Conservation (phyloP, 2,329 filamentous ascomycete genomes). For the Fusarium tanahbumbuense region DNA sequence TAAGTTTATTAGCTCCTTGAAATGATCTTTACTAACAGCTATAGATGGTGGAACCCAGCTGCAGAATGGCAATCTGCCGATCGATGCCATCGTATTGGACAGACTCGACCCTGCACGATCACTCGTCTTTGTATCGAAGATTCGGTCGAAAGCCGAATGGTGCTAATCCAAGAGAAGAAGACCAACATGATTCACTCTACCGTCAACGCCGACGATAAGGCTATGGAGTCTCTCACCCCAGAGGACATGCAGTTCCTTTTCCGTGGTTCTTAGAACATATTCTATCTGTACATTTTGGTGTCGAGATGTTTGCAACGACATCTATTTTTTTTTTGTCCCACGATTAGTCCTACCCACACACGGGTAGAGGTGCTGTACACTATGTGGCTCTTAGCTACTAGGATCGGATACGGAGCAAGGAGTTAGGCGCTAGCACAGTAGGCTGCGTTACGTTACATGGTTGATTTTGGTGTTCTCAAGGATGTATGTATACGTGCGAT, state of each 20-base stretch:
- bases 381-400: constrained; percentile 8
- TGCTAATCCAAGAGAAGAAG: constrained; percentile 97
- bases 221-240: constrained; percentile 89
- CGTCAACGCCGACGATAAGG: constrained; percentile 90
- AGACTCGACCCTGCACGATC: constrained; percentile 92
- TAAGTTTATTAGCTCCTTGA: too few species aligned
- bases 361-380: constrained; percentile 6
- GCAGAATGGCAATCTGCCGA: constrained; percentile 99
- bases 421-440: constrained; percentile 4
- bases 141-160: constrained; percentile 95
- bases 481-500: constrained; percentile 2
- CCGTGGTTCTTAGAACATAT: constrained; percentile 68
- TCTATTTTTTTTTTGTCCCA: neutral
- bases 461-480: constrained; percentile 1
- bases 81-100: constrained; percentile 92
- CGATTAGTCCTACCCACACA: neutral
- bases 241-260: constrained; percentile 98
- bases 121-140: constrained; percentile 97
- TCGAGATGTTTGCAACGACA: neutral
- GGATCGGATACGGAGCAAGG: constrained; percentile 20
- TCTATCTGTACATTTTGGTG: neutral
- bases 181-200: constrained; percentile 98
- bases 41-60: constrained; percentile 99
- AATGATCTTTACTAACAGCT: constrained; percentile 44
- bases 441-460: neutral